A percentile compares a stretch with the other conserved stretches of the same genome.
phyloP scores from a whole-genome alignment of 192 early-diverging fungal genomes.

The Coemansia sp. region DNA sequence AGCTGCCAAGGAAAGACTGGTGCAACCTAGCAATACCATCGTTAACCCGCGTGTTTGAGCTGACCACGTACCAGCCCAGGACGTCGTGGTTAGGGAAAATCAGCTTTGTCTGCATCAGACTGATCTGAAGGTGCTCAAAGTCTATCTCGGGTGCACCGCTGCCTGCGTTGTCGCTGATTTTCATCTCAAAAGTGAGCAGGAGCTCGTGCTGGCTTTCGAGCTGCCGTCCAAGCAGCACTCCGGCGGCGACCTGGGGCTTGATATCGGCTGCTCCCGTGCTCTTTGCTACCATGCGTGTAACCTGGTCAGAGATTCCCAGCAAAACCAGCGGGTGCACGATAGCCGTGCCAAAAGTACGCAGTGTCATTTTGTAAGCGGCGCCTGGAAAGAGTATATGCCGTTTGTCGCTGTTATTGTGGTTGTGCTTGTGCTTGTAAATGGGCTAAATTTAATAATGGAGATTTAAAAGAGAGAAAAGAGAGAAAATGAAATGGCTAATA shows the following conservation, averaged over 20 bases:
- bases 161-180: constrained; percentile 3
- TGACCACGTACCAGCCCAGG: constrained; percentile 43
- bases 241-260: constrained; percentile 13
- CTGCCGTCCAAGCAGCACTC: constrained; percentile 40
- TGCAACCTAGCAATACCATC: constrained; percentile 21
- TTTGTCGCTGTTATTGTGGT: not conserved
- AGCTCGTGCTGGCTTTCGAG: constrained; percentile 27
- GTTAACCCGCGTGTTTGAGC: constrained; percentile 11
- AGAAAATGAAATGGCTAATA: too few relatives aligned
- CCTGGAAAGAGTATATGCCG: not conserved
- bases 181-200: constrained; percentile 42
- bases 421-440: not conserved
- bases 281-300: constrained; percentile 38
- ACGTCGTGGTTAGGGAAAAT: constrained; percentile 44
- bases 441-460: not conserved
- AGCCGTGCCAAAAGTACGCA: constrained; percentile 19
- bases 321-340: constrained; percentile 47
- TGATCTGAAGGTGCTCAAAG: constrained; percentile 8
- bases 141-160: constrained; percentile 12
- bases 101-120: constrained; percentile 31
- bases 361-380: not conserved
- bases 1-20: constrained; percentile 15
- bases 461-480: not conserved
- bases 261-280: constrained; percentile 6
- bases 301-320: constrained; percentile 47